phyloP scores from a whole-genome alignment of 352 stramenopile genomes.

The Phytopythium aichiense region DNA sequence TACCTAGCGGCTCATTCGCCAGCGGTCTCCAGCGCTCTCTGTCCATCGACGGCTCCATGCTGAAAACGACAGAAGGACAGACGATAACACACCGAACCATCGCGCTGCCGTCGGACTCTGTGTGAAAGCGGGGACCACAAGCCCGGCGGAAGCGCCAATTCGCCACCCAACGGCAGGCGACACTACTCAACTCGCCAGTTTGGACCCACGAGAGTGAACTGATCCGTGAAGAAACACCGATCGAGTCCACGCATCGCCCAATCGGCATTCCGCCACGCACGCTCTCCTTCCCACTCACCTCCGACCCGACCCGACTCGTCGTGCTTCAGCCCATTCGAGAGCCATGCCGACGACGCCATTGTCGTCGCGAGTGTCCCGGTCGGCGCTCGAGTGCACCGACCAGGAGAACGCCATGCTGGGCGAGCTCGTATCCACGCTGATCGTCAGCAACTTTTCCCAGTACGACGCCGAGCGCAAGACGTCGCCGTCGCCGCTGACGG shows the following conservation, averaged over 20 bases:
- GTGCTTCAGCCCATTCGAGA: not conserved
- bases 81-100: not conserved
- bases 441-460: slow-evolving; percentile 40
- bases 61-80: slow-evolving; percentile 2
- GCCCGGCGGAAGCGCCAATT: not conserved
- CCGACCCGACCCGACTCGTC: too few species aligned
- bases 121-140: too few species aligned
- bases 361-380: not conserved
- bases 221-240: not conserved
- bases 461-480: slow-evolving; percentile 27
- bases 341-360: not conserved
- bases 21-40: not conserved
- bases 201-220: not conserved
- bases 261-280: not conserved
- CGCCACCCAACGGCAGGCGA: not conserved
- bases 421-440: slow-evolving; percentile 28
- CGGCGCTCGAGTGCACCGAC: not conserved
- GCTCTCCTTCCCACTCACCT: not conserved
- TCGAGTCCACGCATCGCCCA: too few species aligned
- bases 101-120: not conserved
- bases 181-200: slow-evolving; percentile 1
- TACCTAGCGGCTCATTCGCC: not conserved
- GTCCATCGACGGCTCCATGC: not conserved
- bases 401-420: slow-evolving; percentile 19
- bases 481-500: slow-evolving; percentile 33